A percentile compares a stretch with the other conserved stretches of the same genome.
These are phyloP conservation scores for Mallotus nudiflorus DNA, from an alignment of 345 rosid genomes.

Conservation along the genomic window DNA sequence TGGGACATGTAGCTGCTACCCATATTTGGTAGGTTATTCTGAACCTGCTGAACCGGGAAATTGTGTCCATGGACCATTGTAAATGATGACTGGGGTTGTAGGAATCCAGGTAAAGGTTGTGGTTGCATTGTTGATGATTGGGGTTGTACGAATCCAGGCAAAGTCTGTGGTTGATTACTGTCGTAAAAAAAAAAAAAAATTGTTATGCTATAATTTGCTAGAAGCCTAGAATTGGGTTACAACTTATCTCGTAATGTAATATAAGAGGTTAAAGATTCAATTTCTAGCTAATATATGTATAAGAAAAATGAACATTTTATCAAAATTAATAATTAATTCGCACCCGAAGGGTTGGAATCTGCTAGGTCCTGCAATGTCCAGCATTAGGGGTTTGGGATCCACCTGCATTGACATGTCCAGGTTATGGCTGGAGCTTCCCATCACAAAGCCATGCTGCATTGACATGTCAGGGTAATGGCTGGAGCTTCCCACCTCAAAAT, in stretches of 20 bases:
- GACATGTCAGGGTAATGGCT: not conserved
- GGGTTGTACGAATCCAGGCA: constrained; percentile 10
- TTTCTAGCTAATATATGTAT: too few relatives aligned
- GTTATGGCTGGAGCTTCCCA: constrained; percentile 3
- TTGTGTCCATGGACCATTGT: not conserved
- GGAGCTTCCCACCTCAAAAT: not conserved
- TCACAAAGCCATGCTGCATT: not conserved
- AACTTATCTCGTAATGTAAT: too few relatives aligned
- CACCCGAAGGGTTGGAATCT: not conserved
- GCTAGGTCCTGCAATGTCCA: not conserved
- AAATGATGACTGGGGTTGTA: not conserved
- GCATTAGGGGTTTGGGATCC: not conserved
- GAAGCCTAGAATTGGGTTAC: too few relatives aligned
- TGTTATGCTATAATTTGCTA: too few relatives aligned
- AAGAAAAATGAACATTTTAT: too few relatives aligned
- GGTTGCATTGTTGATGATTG: not conserved
- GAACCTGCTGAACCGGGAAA: not conserved
- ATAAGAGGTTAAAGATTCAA: too few relatives aligned
- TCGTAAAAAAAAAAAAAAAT: too few relatives aligned
- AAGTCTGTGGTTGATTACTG: constrained; percentile 16
- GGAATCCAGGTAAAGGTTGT: constrained; percentile 13
- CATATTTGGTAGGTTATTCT: not conserved
- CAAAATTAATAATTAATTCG: too few relatives aligned
- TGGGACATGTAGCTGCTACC: not conserved
- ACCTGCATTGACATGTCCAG: not conserved